Evolutionary conservation across 306 rosid genomes (phyloP), one percentile per base, ranked within the genome.

Genomic region (Cucumis cinereus): DNA sequence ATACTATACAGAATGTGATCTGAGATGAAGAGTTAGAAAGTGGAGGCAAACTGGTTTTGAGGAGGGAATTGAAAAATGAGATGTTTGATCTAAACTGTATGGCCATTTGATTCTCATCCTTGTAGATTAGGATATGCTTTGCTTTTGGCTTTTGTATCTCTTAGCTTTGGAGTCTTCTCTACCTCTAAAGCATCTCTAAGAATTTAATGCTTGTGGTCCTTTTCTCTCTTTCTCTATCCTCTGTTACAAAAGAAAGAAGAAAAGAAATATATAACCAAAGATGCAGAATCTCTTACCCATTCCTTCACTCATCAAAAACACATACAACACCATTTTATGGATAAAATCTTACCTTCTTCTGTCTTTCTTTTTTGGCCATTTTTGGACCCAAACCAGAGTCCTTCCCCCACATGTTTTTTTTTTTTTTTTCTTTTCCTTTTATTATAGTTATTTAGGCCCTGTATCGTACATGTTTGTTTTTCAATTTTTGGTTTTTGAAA

Each of bases 191-290:
- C 64, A 60, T 60, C 49, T 35, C 24, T 41, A 41, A 28, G 24
- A 66, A 77, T 74, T 41, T 62, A 82, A 79, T 76, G 59, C 26
- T 12, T 79, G 88, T 82, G 83, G 82, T 82, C 84, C 80, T 50
- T 63, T 78, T 76, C 49, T 47, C 55, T 50, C n/a, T 72, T 3
- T 55, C n/a, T 49, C 54, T 49, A 5, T 50, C 54, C 55, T 16
- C 55, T 6, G 55, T 50, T 15, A 15, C 72, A 64, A 35, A 30
- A 30, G 4, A 5, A 30, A 30, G 35, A 30, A 3, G 0, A 28
- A 28, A 28, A 28, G 3, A 30, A 30, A 36, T 35, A 12, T 17
- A 63, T 16, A 19, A 19, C 41, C 17, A 62, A 63, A 35, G 47
- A 63, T 40, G 23, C 49, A 66, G 4, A 30, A 36, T 20, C 73